Base-by-base conservation (phyloP, 495 filamentous ascomycete species). In the Penicillium crystallinum region DNA sequence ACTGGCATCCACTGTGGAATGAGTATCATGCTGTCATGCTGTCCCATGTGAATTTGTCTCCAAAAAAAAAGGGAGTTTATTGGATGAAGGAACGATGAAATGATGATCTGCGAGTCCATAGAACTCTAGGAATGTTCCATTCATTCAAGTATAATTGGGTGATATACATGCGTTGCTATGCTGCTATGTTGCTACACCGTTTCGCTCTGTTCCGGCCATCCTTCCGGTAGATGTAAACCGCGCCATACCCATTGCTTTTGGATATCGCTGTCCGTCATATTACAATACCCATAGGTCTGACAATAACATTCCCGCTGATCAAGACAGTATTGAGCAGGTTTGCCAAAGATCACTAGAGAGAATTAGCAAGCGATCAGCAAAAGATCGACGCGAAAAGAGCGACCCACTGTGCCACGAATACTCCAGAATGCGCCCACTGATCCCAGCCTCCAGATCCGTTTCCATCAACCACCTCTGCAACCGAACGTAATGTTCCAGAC, bases 361-460 rank as follows among this genome's bases (percentile, higher is more conserved):
- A 27, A 47, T 18, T 11, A 47, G 25, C 14, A 29, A 42, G 41
- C 39, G 12, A 31, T 27, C 36, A 19, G 29, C 19, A 22, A 17
- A 25, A 45, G 7, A 23, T 25, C 22, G 10, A 15, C 7, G 30
- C 25, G 25, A 41, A 22, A 7, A 8, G 15, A 29, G 15, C 51
- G 47, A 64, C 70, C 49, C 50, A 75, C 70, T 75, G 65, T 90
- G 86, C 86, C 87, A 90, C 35, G 79, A 62, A 59, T 84, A 88
- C 66, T 90, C 87, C 64, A 87, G 68, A 18, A 89, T 71, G 10
- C 84, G 57, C 10, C 86, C 87, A 21, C 75, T 81, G 30, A 77
- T 57, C 12, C 64, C 64, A 46, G 85, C 77, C 10, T 69, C 67
- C 44, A 86, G 57, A 15, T 65, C 58, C 12, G 86, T 85, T 7